Evolutionary conservation across 2,329 filamentous ascomycete genomes (phyloP), one percentile per base, ranked within the genome.

Genomic region (Nigrospora sphaerica): DNA sequence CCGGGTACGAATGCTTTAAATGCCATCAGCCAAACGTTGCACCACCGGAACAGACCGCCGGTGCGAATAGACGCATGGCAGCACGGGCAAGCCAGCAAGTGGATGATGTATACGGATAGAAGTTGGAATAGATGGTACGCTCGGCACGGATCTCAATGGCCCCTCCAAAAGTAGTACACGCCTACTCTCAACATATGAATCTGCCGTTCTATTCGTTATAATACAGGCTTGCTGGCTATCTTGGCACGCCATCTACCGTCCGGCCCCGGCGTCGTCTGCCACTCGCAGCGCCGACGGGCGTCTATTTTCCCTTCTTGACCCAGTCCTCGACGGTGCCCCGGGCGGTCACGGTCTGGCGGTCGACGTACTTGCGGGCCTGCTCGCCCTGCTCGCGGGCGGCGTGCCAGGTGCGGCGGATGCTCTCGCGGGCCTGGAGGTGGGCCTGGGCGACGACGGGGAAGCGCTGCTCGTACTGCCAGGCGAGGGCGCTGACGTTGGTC

Each of bases 401-500:
- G 64, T 80, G 74, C 71, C 83, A 81, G 48, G 86, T 83, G 62
- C 83, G 76, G 63, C 80, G 73, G 51, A 91, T 74, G 39, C 82
- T 75, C 59, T 88, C 81, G 50, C 85, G 82, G 44, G 86, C 73
- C 60, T 77, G 72, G 51, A 92, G 57, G 70, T 98, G 93, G 47
- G 87, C 80, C 57, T 95, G 84, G 16, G 89, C 86, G 46, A 98
- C 65, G 16, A 78, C 85, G 5, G 93, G 93, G 62, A 91, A 87
- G 59, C 78, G 82, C 77, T 95, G 80, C 81, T 98, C 93, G 66
- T 93, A 98, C 63, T 81, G 83, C 93, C 93, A 98, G 39, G 86
- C 72, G 62, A 97, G 73, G 62, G 92, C 84, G 38, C 85, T 83
- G 28, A 95, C 81, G 68, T 98, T 98, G 65, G 81, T 74, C 78